Percentiles rank a stretch among this genome's conserved stretches.
Evolutionary conservation across 2,329 filamentous ascomycete species (phyloP).

Genomic region (Colletotrichum cuscutae): DNA sequence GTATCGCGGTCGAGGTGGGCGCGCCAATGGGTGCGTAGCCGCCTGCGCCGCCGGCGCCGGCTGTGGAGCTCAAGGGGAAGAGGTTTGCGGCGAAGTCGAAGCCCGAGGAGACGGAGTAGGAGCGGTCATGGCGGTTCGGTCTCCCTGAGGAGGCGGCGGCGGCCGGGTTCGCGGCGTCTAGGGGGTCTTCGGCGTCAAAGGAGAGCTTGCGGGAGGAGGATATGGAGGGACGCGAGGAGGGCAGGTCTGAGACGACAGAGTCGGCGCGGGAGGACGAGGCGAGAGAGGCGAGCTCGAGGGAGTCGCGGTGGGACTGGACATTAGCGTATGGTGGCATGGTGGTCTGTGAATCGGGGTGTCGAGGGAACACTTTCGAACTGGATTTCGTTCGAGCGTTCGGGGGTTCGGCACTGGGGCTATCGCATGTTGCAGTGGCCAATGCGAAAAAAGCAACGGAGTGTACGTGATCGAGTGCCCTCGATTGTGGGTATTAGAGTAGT

Average conservation of each 20-base stretch:
- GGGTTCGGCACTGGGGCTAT: conserved; percentile 17
- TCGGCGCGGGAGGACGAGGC: conserved; percentile 81
- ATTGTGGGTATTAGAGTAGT: conserved; percentile 7
- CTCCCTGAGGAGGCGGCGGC: conserved; percentile 45
- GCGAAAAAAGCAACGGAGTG: neutral
- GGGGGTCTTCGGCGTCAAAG: conserved; percentile 85
- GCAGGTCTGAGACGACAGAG: conserved; percentile 67
- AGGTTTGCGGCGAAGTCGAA: conserved; percentile 96
- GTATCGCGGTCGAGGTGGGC: conserved; percentile 54
- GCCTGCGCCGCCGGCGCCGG: conserved; percentile 66
- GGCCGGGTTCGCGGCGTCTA: conserved; percentile 70
- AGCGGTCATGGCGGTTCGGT: conserved; percentile 66
- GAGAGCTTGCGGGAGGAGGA: conserved; percentile 94
- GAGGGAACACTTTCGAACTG: conserved; percentile 21
- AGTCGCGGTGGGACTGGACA: conserved; percentile 75
- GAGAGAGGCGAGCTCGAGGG: conserved; percentile 93
- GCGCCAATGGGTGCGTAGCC: conserved; percentile 89
- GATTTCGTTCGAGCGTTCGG: conserved; percentile 13
- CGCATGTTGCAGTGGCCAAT: conserved; percentile 23
- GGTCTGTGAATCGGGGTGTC: neutral
- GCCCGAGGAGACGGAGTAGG: conserved; percentile 90
- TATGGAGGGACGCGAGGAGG: conserved; percentile 83
- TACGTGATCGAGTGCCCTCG: neutral
- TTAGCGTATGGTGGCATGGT: conserved; percentile 51
- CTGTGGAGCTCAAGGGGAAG: conserved; percentile 89